Evolutionary conservation across 495 filamentous ascomycete genomes (phyloP).

Genomic region (Neurospora sp.): DNA sequence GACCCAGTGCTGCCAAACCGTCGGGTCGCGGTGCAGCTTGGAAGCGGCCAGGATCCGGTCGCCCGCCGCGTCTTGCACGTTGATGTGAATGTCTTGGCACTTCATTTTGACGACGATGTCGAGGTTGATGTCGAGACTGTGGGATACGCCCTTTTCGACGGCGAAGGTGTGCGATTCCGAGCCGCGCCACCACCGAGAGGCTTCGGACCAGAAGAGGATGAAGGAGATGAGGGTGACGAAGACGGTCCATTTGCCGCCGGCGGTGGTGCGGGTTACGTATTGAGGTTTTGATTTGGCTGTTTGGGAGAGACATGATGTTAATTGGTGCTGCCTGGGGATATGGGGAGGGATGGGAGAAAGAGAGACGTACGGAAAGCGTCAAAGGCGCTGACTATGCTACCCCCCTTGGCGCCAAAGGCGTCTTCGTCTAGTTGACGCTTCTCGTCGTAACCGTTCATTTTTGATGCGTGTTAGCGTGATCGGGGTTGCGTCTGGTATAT

Average conservation of each 20-base stretch:
- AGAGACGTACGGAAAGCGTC: slow-evolving; percentile 85
- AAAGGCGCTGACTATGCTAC: slow-evolving; percentile 66
- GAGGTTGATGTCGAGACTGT: slow-evolving; percentile 85
- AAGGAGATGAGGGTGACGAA: slow-evolving; percentile 62
- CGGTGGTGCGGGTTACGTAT: slow-evolving; percentile 70
- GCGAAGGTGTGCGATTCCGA: slow-evolving; percentile 78
- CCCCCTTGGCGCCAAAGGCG: slow-evolving; percentile 62
- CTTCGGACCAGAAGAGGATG: slow-evolving; percentile 65
- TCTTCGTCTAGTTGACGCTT: slow-evolving; percentile 52
- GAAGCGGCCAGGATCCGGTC: slow-evolving; percentile 82
- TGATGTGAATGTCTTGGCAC: slow-evolving; percentile 82
- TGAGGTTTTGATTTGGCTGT: slow-evolving; percentile 92
- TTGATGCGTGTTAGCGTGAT: slow-evolving; percentile 2
- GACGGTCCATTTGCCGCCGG: slow-evolving; percentile 90
- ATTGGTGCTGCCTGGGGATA: slow-evolving; percentile 3
- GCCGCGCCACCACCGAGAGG: slow-evolving; percentile 73
- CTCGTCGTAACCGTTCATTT: slow-evolving; percentile 51
- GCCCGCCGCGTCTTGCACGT: slow-evolving; percentile 92
- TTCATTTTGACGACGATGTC: slow-evolving; percentile 89
- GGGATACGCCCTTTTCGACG: slow-evolving; percentile 87
- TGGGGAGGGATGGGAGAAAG: neutral
- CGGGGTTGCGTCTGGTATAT: neutral
- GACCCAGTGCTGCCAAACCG: slow-evolving; percentile 74
- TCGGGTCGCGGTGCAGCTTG: slow-evolving; percentile 62
- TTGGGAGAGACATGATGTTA: slow-evolving; percentile 13